Conservation (phyloP, 2,329 filamentous ascomycete genomes). For the Fusarium lateritium region DNA sequence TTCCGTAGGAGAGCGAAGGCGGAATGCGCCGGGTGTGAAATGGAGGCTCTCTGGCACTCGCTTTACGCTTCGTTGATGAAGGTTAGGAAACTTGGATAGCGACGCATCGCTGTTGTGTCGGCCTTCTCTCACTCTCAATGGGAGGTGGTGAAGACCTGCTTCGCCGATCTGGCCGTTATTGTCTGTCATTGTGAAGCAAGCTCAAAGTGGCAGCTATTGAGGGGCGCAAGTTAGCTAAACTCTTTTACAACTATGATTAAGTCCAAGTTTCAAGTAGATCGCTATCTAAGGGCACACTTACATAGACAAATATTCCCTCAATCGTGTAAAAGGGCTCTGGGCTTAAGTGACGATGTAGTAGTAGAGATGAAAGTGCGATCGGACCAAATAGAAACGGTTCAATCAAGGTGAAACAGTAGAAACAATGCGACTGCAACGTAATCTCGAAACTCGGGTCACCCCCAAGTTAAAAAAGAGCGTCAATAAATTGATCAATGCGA, state of each 20-base stretch:
- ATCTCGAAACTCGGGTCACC: background rate
- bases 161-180: slow-evolving; percentile 29
- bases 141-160: slow-evolving; percentile 49
- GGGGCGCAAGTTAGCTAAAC: slow-evolving; percentile 1
- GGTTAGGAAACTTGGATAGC: slow-evolving; percentile 38
- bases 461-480: slow-evolving; percentile 20
- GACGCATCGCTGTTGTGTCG: slow-evolving; percentile 14
- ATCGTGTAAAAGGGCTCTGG: no score
- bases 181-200: slow-evolving; percentile 41
- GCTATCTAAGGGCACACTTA: slow-evolving; percentile 3
- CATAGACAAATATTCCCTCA: slow-evolving; percentile 4
- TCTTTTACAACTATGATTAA: background rate
- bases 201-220: background rate
- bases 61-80: slow-evolving; percentile 33
- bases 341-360: slow-evolving; percentile 14
- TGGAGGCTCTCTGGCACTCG: slow-evolving; percentile 53
- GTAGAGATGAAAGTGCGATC: background rate
- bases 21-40: slow-evolving; percentile 47
- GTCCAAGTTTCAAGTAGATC: slow-evolving; percentile 3
- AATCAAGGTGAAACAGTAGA: slow-evolving; percentile 27
- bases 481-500: background rate
- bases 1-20: slow-evolving; percentile 55
- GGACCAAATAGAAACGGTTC: slow-evolving; percentile 4
- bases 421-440: slow-evolving; percentile 10
- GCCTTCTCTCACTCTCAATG: slow-evolving; percentile 45